Conservation (phyloP, 2,329 filamentous ascomycete genomes). For the Pyricularia sp. region DNA sequence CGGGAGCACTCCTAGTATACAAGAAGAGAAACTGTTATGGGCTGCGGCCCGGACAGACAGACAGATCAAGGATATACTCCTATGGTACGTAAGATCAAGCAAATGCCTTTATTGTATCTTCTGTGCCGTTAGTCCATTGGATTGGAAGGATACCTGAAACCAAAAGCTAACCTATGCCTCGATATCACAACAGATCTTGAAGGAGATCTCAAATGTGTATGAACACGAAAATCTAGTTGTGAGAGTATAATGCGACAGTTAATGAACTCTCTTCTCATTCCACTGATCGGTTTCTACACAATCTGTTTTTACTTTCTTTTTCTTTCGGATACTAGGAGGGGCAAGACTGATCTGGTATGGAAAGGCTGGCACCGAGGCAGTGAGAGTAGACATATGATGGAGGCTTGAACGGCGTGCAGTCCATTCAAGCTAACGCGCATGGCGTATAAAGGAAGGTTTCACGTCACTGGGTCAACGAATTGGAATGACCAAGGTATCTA, state of each 20-base stretch:
- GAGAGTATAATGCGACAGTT: slow-evolving; percentile 1
- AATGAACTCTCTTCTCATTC: background rate
- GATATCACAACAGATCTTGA: background rate
- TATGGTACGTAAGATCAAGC: background rate
- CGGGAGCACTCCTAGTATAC: background rate
- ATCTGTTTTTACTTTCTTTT: no score
- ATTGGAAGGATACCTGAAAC: background rate
- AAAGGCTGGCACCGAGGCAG: no score
- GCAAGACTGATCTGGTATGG: background rate
- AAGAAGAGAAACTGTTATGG: background rate
- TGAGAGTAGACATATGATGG: background rate
- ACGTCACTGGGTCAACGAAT: background rate
- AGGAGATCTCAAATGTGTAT: background rate
- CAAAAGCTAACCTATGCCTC: background rate
- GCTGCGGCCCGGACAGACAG: background rate
- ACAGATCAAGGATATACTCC: background rate
- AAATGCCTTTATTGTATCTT: background rate
- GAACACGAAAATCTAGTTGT: background rate
- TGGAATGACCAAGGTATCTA: background rate
- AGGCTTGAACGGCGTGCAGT: no score
- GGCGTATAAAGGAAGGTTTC: background rate
- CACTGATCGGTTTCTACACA: background rate
- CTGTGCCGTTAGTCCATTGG: background rate
- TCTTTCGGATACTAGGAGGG: background rate
- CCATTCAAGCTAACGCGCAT: background rate